Evolutionary conservation across 1,284 basidiomycete species (phyloP).

Genomic region (Leucoagaricus sp.): DNA sequence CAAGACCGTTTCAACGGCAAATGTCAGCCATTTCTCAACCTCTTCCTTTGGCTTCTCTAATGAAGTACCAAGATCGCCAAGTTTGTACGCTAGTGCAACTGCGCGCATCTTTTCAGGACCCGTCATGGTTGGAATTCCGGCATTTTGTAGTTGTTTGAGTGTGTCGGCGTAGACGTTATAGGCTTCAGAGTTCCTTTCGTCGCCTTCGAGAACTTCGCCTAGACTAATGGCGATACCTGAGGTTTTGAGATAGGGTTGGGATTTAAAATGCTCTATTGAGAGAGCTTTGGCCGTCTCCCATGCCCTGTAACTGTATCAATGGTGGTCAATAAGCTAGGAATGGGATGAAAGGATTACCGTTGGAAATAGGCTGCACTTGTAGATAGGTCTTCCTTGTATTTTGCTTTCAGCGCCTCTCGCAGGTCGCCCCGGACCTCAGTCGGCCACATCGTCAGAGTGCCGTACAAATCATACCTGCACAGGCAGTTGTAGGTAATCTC

Average conservation of each 20-base stretch:
- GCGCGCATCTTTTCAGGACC: slow-evolving; percentile 43
- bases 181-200: slow-evolving; percentile 46
- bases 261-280: slow-evolving; percentile 47
- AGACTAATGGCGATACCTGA: slow-evolving; percentile 50
- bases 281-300: slow-evolving; percentile 55
- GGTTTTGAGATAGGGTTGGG: slow-evolving; percentile 63
- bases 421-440: slow-evolving; percentile 41
- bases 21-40: slow-evolving; percentile 62
- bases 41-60: slow-evolving; percentile 51
- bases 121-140: slow-evolving; percentile 1
- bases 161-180: slow-evolving; percentile 36
- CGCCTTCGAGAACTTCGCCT: slow-evolving; percentile 59
- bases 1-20: slow-evolving; percentile 59
- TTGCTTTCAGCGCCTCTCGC: slow-evolving; percentile 59
- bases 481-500: not conserved
- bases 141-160: slow-evolving; percentile 25
- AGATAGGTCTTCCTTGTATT: slow-evolving; percentile 58
- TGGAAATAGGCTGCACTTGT: slow-evolving; percentile 42
- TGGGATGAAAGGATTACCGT: not conserved
- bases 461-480: slow-evolving; percentile 62
- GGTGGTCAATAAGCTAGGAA: not conserved
- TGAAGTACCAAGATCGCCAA: slow-evolving; percentile 56
- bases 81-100: slow-evolving; percentile 65
- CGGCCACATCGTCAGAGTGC: slow-evolving; percentile 58
- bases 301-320: slow-evolving; percentile 44